Conservation (phyloP, 2,329 filamentous ascomycete genomes). For the Cladorrhinum sp. region DNA sequence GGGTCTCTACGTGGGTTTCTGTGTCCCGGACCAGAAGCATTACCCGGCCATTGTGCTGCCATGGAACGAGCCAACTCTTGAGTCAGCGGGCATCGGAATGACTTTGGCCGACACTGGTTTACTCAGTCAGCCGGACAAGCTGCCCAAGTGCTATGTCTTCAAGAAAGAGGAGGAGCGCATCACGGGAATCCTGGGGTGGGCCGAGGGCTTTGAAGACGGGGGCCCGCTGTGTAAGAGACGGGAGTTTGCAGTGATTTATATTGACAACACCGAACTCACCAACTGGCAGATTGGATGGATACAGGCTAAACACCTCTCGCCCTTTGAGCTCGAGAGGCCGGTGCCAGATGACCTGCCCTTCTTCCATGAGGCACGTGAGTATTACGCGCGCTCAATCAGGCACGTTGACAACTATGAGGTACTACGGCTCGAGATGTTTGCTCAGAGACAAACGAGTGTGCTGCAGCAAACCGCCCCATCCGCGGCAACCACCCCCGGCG, state of each 20-base stretch:
- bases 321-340: conserved; percentile 26
- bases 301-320: conserved; percentile 20
- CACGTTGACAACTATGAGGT: background rate
- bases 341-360: conserved; percentile 16
- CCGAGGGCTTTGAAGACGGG: conserved; percentile 36
- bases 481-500: background rate
- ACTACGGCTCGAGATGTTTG: background rate
- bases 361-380: conserved; percentile 18
- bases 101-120: conserved; percentile 33
- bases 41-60: conserved; percentile 40
- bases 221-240: conserved; percentile 33
- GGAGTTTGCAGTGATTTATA: conserved; percentile 41
- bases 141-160: conserved; percentile 36
- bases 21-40: conserved; percentile 27
- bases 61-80: conserved; percentile 30
- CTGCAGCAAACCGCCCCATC: background rate
- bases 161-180: conserved; percentile 24
- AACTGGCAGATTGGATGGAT: conserved; percentile 26
- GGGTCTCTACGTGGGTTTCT: conserved; percentile 36
- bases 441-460: background rate
- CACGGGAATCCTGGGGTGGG: conserved; percentile 36
- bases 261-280: conserved; percentile 31
- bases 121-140: conserved; percentile 22
- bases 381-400: conserved; percentile 11
- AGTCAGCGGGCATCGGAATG: conserved; percentile 29